These are phyloP conservation scores for Populus pruinosa DNA, from an alignment of 345 rosid species.

Conservation along the genomic window DNA sequence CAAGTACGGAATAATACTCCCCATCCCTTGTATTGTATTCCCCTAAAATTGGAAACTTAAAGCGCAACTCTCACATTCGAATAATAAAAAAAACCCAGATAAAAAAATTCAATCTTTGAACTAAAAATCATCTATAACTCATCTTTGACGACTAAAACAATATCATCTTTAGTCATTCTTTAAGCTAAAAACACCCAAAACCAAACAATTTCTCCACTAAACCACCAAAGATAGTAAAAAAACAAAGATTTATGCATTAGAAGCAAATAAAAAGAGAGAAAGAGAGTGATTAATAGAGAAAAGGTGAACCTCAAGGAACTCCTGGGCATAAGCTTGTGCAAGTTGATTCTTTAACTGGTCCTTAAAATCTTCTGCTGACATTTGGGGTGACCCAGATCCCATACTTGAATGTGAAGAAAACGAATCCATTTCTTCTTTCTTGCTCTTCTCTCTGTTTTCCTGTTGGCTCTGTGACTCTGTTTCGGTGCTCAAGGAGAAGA, in stretches of 20 bases:
- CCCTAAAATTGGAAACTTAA: neutral
- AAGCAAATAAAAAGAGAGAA: no score
- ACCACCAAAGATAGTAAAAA: neutral
- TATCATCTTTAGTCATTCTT: neutral
- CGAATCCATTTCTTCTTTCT: constrained; percentile 56
- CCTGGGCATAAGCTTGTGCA: constrained; percentile 77
- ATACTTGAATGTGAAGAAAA: constrained; percentile 47
- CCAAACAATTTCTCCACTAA: neutral
- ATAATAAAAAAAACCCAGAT: neutral
- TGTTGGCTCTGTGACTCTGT: neutral
- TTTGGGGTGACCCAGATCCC: constrained; percentile 43
- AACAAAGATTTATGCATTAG: neutral
- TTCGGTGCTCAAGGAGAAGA: neutral
- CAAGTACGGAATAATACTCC: neutral
- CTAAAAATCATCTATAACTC: neutral
- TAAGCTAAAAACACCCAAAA: neutral
- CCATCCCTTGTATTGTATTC: neutral
- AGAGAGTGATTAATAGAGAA: neutral
- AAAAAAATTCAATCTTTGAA: neutral
- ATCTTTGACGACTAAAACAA: neutral
- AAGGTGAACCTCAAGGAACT: constrained; percentile 58
- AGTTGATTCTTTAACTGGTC: constrained; percentile 66
- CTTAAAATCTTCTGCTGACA: constrained; percentile 56
- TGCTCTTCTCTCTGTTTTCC: neutral
- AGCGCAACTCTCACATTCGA: neutral